Evolutionary conservation across 768 basidiomycete species (phyloP).

Genomic region (Boletus coccyginus): DNA sequence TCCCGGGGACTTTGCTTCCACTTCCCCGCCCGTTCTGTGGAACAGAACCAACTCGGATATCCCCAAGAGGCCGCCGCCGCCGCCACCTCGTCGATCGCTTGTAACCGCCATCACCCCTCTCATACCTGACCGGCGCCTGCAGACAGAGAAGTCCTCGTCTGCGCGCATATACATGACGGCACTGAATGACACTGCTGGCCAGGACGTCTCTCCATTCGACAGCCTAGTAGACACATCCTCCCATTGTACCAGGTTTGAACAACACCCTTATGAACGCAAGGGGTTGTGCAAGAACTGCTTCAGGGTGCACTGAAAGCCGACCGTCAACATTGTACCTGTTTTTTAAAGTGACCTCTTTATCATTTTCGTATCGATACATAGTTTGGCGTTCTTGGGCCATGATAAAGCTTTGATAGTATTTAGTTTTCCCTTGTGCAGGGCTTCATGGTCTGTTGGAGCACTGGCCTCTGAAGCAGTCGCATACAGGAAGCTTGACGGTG

Average conservation of each 20-base stretch:
- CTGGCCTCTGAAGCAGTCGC: too few species aligned
- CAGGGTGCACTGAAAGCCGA: constrained; percentile 40
- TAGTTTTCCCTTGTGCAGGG: neutral
- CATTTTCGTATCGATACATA: constrained; percentile 6
- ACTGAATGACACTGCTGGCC: constrained; percentile 30
- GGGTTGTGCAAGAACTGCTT: constrained; percentile 69
- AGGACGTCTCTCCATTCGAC: constrained; percentile 64
- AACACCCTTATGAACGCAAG: constrained; percentile 63
- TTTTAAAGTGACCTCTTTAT: neutral
- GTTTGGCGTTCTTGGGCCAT: neutral
- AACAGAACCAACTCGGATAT: constrained; percentile 25
- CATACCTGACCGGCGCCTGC: constrained; percentile 43
- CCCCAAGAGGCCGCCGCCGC: constrained; percentile 39
- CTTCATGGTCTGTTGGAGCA: neutral
- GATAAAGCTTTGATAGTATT: neutral
- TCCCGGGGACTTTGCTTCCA: constrained; percentile 8
- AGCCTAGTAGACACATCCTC: constrained; percentile 50
- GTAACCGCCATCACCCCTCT: constrained; percentile 36
- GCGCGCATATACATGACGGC: constrained; percentile 27
- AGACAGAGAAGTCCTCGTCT: constrained; percentile 12
- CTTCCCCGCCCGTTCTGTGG: constrained; percentile 18
- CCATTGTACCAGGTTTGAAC: constrained; percentile 55
- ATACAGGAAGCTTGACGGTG: too few species aligned
- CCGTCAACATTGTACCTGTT: neutral
- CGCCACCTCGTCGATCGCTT: constrained; percentile 55